Evolutionary conservation across 129 eudicot species (phyloP).

Genomic region (Flaveria trinervia): DNA sequence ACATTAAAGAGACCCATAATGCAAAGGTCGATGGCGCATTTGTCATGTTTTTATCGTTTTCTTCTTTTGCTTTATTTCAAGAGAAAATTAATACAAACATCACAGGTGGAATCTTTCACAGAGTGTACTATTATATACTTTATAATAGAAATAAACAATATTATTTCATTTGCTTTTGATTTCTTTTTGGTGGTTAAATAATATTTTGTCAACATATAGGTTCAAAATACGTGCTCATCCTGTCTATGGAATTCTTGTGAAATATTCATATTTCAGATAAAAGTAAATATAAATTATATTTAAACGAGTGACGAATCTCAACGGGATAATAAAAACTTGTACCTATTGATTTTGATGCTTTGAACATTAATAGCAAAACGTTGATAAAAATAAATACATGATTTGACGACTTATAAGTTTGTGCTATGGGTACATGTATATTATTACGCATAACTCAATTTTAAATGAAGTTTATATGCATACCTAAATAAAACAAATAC

Average conservation of each 20-base stretch:
- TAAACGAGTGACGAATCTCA: no score
- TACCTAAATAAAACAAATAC: no score
- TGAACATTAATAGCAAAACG: no score
- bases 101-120: slow-evolving; percentile 32
- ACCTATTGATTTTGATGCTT: no score
- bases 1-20: background rate
- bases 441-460: no score
- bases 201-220: background rate
- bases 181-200: background rate
- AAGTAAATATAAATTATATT: background rate
- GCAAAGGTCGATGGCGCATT: slow-evolving; percentile 26
- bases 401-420: no score
- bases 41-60: slow-evolving; percentile 38
- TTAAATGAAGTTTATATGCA: no score
- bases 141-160: background rate
- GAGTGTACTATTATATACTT: slow-evolving; percentile 20
- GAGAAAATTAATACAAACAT: slow-evolving; percentile 20
- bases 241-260: background rate
- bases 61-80: slow-evolving; percentile 32
- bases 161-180: background rate
- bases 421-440: no score
- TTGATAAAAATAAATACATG: no score
- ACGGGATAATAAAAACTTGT: no score
- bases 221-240: background rate
- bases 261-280: background rate